Evolutionary conservation across 2,329 filamentous ascomycete species (phyloP).

Genomic region (Magnaporthiopsis rhizophila): DNA sequence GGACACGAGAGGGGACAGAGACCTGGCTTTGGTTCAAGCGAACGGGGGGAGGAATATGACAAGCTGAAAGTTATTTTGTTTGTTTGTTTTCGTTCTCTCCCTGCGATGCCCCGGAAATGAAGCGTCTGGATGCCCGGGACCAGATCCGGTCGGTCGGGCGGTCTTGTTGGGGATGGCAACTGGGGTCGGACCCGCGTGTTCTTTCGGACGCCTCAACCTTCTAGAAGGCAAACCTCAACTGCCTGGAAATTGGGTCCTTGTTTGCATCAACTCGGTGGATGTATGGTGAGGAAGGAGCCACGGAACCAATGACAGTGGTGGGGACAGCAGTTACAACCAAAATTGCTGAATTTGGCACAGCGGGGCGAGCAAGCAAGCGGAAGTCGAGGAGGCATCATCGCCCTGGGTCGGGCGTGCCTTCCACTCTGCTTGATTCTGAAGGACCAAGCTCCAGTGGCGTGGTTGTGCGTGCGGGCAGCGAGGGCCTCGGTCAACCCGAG

Average conservation of each 20-base stretch:
- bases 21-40: not conserved
- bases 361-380: not conserved
- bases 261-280: not conserved
- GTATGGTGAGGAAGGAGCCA: not conserved
- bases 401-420: not conserved
- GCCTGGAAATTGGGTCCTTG: not conserved
- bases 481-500: not conserved
- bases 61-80: not conserved
- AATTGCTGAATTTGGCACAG: not conserved
- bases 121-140: not conserved
- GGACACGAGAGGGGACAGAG: not conserved
- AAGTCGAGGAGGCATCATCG: not conserved
- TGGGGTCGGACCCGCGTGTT: not conserved
- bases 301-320: not conserved
- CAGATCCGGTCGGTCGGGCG: not conserved
- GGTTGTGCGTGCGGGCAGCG: not conserved
- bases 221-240: not conserved
- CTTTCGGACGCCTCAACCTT: not conserved
- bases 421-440: no score
- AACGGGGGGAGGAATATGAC: not conserved
- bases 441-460: no score
- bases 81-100: not conserved
- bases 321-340: not conserved
- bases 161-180: not conserved
- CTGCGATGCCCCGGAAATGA: not conserved